Base-by-base conservation (phyloP, 2,329 filamentous ascomycete genomes). In the Colletotrichum simmondsii region DNA sequence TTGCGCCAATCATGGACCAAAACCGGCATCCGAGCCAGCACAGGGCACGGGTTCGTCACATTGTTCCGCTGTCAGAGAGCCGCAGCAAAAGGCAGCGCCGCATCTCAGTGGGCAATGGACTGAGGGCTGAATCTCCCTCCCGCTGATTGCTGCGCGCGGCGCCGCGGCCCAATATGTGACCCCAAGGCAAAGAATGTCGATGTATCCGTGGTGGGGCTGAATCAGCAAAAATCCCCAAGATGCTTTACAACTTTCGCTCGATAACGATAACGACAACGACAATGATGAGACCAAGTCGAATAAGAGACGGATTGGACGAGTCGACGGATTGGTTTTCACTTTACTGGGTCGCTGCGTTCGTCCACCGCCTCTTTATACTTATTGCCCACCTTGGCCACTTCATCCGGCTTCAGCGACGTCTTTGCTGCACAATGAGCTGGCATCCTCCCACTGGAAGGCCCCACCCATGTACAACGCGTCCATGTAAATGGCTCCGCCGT, bases 341-440 rank as follows among this genome's bases (percentile, higher is more conserved):
- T 64, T 26, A 19, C 35, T 5, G n/a, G 37, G 49, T n/a, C 22
- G 53, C 58, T 46, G 71, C 71, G 71, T 65, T 68, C 68, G 32
- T 54, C 68, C 68, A 68, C 71, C 71, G 68, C 71, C 71, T 72
- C 63, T 72, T 73, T 73, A 73, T 73, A 73, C 57, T 58, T 26
- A 52, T 16, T 49, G 37, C 26, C 63, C 64, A 42, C 59, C 37
- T 42, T 54, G 57, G 56, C 58, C 52, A 53, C 58, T 66, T 68
- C 52, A 65, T 71, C 72, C 72, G 69, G 68, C 69, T 73, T 74
- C 72, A 73, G 72, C 68, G 54, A 74, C 63, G 64, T 61, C 52
- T 49, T 71, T 65, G 68, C 66, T 75, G 74, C 74, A 75, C 66
- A 75, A 73, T 75, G 74, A 74, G 74, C 56, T 75, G 74, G 74